Evolutionary conservation across 495 filamentous ascomycete species (phyloP), one percentile per base, ranked within the genome.

Genomic region (Margaritispora aquatica): DNA sequence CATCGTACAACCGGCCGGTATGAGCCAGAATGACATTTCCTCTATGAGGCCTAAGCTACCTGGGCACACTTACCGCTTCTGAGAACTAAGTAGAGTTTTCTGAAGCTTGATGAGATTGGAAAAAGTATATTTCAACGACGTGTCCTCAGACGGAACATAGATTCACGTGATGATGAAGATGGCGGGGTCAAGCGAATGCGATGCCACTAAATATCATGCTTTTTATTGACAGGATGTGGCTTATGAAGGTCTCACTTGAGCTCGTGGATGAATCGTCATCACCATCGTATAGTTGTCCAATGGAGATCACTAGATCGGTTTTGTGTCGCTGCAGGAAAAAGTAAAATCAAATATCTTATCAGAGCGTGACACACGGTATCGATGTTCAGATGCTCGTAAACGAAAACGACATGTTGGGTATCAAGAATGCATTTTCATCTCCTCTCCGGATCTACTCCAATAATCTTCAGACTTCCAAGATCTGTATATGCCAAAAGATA

Each of bases 401-500:
- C n/a, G n/a, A n/a, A n/a, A n/a, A 34, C 29, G 13, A 13, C 29
- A 34, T 34, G 29, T 26, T 11, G 50, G 50, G 24, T 52, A 52
- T 52, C 50, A 27, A 17, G 15, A 27, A 1, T 46, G 47, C 62
- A 17, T 50, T 20, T 57, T 41, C 57, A 68, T 41, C 59, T 68
- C 23, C 60, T 68, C 21, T 68, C 66, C n/a, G 60, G 54, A 41
- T 68, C 66, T 59, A 66, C 57, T 17, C 65, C 65, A 41, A 68
- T 22, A 52, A 97, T 92, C 76, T 86, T 92, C 63, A 98, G 74
- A 19, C 86, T 88, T 0, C 86, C 84, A 2, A 84, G 75, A 65
- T 95, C 94, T 22, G 88, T 87, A 76, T 96, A 96, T 13, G 93
- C 94, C 53, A 98, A 69, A 77, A 85, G 90, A 67, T 97, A 98